Evolutionary conservation across 2,329 filamentous ascomycete species (phyloP).

Genomic region (Fusarium sp.): DNA sequence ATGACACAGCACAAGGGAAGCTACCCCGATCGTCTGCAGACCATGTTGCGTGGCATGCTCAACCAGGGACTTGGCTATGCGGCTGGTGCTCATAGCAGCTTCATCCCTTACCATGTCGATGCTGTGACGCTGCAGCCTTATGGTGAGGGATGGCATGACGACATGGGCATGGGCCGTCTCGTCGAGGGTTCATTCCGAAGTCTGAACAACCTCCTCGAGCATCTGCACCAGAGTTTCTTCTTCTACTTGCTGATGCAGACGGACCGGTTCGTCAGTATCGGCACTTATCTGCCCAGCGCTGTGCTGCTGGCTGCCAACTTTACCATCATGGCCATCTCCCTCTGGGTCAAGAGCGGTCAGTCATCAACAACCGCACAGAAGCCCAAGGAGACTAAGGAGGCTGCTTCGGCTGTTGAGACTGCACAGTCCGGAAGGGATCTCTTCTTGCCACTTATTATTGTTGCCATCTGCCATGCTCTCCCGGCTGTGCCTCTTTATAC

Average conservation of each 20-base stretch:
- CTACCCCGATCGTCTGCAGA: slow-evolving; percentile 85
- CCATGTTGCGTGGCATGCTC: slow-evolving; percentile 92
- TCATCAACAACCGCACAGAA: slow-evolving; percentile 43
- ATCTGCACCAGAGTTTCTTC: slow-evolving; percentile 99
- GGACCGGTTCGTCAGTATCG: slow-evolving; percentile 96
- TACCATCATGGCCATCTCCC: slow-evolving; percentile 90
- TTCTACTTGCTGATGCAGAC: slow-evolving; percentile 95
- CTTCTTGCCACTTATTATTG: slow-evolving; percentile 78
- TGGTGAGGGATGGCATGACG: slow-evolving; percentile 94
- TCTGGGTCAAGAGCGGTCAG: slow-evolving; percentile 92
- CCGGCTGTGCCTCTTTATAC: slow-evolving; percentile 85
- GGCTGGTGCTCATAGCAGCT: slow-evolving; percentile 91
- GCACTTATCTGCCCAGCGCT: slow-evolving; percentile 96
- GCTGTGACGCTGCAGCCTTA: slow-evolving; percentile 93
- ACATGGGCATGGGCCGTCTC: slow-evolving; percentile 92
- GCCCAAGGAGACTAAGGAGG: slow-evolving; percentile 42
- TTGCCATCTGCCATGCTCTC: slow-evolving; percentile 79
- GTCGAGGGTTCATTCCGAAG: slow-evolving; percentile 93
- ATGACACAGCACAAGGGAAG: slow-evolving; percentile 86
- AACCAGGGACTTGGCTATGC: slow-evolving; percentile 91
- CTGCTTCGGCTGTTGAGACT: slow-evolving; percentile 44
- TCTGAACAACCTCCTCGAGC: slow-evolving; percentile 95
- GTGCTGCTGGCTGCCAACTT: slow-evolving; percentile 97
- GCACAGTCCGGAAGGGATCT: slow-evolving; percentile 69
- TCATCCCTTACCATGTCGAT: slow-evolving; percentile 98